Evolutionary conservation across 805 yeast species (phyloP), one percentile per base, ranked within the genome.

Genomic region (Isabelozyma pseudorhagii): DNA sequence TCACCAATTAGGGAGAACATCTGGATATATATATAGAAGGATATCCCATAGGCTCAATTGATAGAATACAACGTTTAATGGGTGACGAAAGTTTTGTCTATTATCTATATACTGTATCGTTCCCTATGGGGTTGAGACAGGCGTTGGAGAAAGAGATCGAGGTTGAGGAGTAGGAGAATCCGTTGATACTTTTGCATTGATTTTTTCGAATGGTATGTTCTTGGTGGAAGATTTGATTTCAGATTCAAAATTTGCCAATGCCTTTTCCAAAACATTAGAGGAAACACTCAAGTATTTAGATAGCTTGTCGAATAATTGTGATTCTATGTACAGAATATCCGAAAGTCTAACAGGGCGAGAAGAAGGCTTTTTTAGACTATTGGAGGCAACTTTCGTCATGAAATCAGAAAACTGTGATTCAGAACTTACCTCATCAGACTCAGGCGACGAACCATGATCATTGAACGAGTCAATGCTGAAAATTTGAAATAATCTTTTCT

Each of bases 401-500:
- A 10, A 27, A 8, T 15, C 17, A 9, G 28, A 41, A 8, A 21
- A 15, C 28, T 18, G 31, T 21, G 31, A 41, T n/a, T 17, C 14
- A 10, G 17, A n/a, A 9, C 13, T 9, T 4, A 27, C 44, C 10
- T 41, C 36, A 4, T 31, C 36, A 17, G 42, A 40, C 18, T 17
- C 25, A 15, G 42, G 25, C 8, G 42, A 40, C 9, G 25, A 40
- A 14, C 21, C 17, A 11, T 5, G 6, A 38, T 38, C 21, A 38
- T 11, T 38, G 21, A 17, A 38, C 21, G 38, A 11, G 36, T 62
- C 68, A 31, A 58, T 34, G 34, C 60, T 49, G 51, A 74, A 74
- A 8, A 74, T 67, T 50, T 60, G 67, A 48, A 50, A 59, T 27
- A 73, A 60, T 46, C 70, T 59, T 45, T 63, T 63, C 15, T 66